These are phyloP conservation scores for Lactifluus subvellereus DNA, from an alignment of 768 basidiomycete species.

Conservation along the genomic window DNA sequence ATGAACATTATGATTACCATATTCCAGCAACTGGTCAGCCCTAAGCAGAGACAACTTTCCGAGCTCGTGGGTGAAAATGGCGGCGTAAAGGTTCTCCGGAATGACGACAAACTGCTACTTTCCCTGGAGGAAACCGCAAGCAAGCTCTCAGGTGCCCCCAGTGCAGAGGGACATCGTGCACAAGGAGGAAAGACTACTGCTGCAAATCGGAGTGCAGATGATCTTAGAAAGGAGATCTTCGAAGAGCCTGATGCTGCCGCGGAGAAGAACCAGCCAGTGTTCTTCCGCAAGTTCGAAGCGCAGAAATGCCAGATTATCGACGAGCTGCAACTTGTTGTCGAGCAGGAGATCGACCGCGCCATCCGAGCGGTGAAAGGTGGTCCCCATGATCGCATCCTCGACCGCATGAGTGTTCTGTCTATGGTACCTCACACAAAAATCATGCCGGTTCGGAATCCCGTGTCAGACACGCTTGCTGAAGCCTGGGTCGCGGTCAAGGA, in stretches of 20 bases:
- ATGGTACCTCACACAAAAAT: background rate
- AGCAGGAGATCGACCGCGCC: slow-evolving; percentile 18
- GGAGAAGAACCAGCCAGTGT: slow-evolving; percentile 22
- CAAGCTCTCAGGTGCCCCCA: background rate
- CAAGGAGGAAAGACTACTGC: background rate
- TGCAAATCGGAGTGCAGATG: background rate
- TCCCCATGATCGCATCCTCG: slow-evolving; percentile 27
- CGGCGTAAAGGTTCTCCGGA: slow-evolving; percentile 22
- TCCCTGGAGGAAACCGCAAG: slow-evolving; percentile 23
- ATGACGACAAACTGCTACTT: slow-evolving; percentile 22
- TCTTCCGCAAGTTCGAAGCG: slow-evolving; percentile 26
- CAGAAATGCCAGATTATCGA: slow-evolving; percentile 21
- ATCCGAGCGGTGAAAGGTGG: slow-evolving; percentile 25
- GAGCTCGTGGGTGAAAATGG: slow-evolving; percentile 25
- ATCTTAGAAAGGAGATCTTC: slow-evolving; percentile 24
- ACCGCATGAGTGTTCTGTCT: background rate
- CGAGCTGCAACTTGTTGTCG: slow-evolving; percentile 21
- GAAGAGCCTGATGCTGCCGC: slow-evolving; percentile 25
- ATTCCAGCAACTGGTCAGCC: slow-evolving; percentile 18
- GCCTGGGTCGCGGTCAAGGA: background rate
- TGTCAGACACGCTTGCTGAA: background rate
- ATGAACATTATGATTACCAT: slow-evolving; percentile 19
- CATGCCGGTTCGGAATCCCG: background rate
- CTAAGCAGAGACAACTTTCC: slow-evolving; percentile 18
- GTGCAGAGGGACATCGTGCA: background rate